Evolutionary conservation across 1,139 yeast species (phyloP).

Genomic region (Komagataea norvegica): DNA sequence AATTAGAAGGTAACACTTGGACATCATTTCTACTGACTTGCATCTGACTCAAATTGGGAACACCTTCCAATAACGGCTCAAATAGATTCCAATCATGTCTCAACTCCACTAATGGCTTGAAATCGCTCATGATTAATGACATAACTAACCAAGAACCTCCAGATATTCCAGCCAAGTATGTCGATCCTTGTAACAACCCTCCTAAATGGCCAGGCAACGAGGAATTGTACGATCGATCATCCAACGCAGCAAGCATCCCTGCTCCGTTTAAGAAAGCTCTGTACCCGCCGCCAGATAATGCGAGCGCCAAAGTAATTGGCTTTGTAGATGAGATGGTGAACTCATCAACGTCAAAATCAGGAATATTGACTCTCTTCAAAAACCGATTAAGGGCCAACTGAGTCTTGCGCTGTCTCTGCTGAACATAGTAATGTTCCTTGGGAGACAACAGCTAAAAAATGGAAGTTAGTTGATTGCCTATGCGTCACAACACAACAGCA

Average conservation of each 20-base stretch:
- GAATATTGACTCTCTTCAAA: slow-evolving; percentile 36
- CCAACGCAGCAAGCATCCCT: slow-evolving; percentile 54
- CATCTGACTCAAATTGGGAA: slow-evolving; percentile 36
- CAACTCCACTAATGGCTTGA: slow-evolving; percentile 39
- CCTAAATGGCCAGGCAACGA: slow-evolving; percentile 34
- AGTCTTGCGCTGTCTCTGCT: slow-evolving; percentile 32
- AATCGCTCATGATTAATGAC: slow-evolving; percentile 43
- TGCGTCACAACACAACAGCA: too few relatives aligned
- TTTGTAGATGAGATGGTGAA: slow-evolving; percentile 27
- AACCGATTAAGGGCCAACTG: slow-evolving; percentile 30
- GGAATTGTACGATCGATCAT: slow-evolving; percentile 37
- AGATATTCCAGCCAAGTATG: slow-evolving; percentile 60
- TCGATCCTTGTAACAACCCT: slow-evolving; percentile 50
- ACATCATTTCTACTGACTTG: slow-evolving; percentile 30
- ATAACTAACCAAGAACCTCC: slow-evolving; percentile 68
- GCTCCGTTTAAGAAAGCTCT: slow-evolving; percentile 65
- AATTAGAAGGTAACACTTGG: slow-evolving; percentile 21
- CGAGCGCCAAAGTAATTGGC: slow-evolving; percentile 45
- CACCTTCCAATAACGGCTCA: slow-evolving; percentile 50
- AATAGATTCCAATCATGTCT: slow-evolving; percentile 40
- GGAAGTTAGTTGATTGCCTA: slow-evolving; percentile 1
- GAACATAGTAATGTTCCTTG: slow-evolving; percentile 38
- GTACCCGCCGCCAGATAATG: slow-evolving; percentile 73
- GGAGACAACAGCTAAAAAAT: slow-evolving; percentile 8
- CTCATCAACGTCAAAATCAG: slow-evolving; percentile 33